Evolutionary conservation across 371 early-diverging fungal genomes (phyloP), one percentile per base, ranked within the genome.

Genomic region (Zychaea mexicana): DNA sequence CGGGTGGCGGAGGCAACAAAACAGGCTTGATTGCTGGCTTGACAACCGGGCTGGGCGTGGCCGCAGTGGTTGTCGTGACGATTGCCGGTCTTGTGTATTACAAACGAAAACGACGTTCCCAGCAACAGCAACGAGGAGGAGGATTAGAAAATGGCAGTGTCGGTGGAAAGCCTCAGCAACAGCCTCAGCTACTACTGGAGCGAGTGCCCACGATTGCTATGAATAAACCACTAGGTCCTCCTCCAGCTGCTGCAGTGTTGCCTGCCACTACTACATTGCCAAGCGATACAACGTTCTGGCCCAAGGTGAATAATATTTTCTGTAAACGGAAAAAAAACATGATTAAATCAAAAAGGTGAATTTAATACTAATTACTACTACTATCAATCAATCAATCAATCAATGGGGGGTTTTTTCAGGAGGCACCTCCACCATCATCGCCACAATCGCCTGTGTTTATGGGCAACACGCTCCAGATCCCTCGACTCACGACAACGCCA

Each of bases 21-120:
- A 62, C 58, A 2, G 65, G 65, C 13, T 46, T 77, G 24, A 70
- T 77, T 58, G 78, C 75, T 32, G 78, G 74, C 0, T 53, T 77
- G 24, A 70, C 69, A 13, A 72, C 74, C n/a, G 72, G 74, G 26
- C 56, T 74, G 5, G 74, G 67, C 8, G 73, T 64, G 0, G 47
- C 60, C 28, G 66, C 68, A 28, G 27, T 72, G 38, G 62, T 78
- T 39, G 54, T 60, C 9, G 62, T 52, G 0, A 67, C 74, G 1
- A 26, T 78, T 9, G 72, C 63, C 24, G 73, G 72, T 17, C 61
- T 78, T 66, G 79, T 73, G 10, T 65, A 60, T 53, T 66, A 66
- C 39, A 62, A 47, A 57, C 69, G 75, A 39, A 70, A 71, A 30
- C 60, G 61, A 45, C 56, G 63, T 26, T 57, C 55, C 15, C 55